A percentile compares a stretch with the other conserved stretches of the same genome.
Conservation (phyloP, 192 early-diverging fungal species). For the Backusella parvicylindrica region DNA sequence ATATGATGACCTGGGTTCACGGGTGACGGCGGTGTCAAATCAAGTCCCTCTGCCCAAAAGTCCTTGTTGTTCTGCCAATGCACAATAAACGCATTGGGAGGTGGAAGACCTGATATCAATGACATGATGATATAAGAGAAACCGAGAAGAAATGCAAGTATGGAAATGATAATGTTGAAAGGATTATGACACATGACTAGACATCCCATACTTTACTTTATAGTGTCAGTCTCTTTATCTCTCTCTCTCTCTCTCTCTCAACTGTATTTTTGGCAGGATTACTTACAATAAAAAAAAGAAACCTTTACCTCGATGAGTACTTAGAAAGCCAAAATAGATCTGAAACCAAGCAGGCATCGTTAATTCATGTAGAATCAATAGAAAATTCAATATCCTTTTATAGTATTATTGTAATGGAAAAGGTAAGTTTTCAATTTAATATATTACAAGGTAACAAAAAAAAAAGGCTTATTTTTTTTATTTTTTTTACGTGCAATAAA, state of each 20-base stretch:
- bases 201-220: constrained; percentile 16
- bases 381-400: constrained; percentile 2
- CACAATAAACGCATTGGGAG: neutral
- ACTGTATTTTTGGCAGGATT: no score
- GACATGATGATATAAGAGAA: constrained; percentile 20
- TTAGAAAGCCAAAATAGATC: constrained; percentile 18
- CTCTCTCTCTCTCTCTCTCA: neutral
- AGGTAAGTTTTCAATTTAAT: neutral
- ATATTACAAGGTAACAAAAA: neutral
- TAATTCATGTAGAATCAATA: constrained; percentile 18
- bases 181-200: constrained; percentile 18
- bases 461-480: neutral
- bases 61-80: constrained; percentile 11
- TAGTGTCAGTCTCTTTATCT: neutral
- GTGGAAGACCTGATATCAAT: neutral
- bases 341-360: neutral
- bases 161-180: constrained; percentile 22
- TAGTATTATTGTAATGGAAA: neutral
- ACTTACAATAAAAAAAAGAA: constrained; percentile 17
- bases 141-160: constrained; percentile 18
- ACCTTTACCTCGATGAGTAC: constrained; percentile 18
- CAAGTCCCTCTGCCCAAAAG: constrained; percentile 9
- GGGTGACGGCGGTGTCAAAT: neutral
- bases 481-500: constrained; percentile 14
- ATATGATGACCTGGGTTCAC: neutral